Evolutionary conservation across 108 stramenopile genomes (phyloP).

Genomic region (Skeletonema costatum): DNA sequence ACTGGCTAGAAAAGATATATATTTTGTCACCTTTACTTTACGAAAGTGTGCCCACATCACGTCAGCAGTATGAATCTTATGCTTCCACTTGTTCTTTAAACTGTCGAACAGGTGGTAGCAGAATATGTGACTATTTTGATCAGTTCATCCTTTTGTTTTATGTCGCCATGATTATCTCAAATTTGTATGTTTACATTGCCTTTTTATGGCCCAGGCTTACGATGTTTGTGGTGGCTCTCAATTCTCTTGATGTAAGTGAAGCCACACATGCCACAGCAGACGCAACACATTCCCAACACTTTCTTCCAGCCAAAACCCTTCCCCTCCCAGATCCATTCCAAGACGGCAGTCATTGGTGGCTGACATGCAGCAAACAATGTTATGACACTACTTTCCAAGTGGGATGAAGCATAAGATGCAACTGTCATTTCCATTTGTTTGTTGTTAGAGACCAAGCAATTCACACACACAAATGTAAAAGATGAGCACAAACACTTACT

Average conservation of each 20-base stretch:
- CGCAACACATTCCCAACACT: conserved; percentile 32
- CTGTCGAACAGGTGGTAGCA: no score
- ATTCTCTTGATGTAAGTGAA: conserved; percentile 35
- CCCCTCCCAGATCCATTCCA: conserved; percentile 45
- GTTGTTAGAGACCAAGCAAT: no score
- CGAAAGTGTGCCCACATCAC: no score
- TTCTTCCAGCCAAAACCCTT: conserved; percentile 32
- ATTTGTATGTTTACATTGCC: no score
- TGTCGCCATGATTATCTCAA: no score
- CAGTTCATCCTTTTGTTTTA: no score
- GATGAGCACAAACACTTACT: not conserved
- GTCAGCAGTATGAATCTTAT: no score
- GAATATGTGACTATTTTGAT: no score
- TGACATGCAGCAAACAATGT: conserved; percentile 43
- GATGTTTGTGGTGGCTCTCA: conserved; percentile 10
- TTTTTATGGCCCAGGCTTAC: no score
- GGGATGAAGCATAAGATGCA: conserved; percentile 24
- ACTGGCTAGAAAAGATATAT: not conserved
- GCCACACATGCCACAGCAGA: conserved; percentile 27
- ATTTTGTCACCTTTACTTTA: no score
- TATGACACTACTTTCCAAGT: conserved; percentile 40
- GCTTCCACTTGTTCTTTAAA: no score
- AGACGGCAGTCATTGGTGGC: conserved; percentile 42
- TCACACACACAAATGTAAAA: no score
- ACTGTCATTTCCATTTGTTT: not conserved